phyloP scores from a whole-genome alignment of 345 rosid genomes.

The Syzygium aqueum region DNA sequence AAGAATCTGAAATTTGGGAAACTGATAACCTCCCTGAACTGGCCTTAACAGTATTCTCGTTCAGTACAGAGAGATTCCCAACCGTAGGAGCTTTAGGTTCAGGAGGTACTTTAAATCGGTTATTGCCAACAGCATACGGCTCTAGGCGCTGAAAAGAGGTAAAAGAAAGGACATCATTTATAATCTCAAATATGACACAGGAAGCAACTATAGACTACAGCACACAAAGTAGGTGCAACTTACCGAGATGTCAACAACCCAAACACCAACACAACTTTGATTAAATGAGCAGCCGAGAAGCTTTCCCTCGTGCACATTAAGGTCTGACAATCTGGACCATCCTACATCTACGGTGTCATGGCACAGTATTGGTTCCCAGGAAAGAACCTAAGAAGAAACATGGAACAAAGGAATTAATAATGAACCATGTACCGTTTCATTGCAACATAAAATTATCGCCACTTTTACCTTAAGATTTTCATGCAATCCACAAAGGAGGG shows the following conservation, averaged over 20 bases:
- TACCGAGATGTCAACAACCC: slow-evolving; percentile 99
- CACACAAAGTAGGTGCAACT: slow-evolving; percentile 1
- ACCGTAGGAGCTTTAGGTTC: slow-evolving; percentile 51
- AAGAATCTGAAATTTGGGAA: slow-evolving; percentile 25
- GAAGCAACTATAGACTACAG: background rate
- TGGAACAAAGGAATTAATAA: slow-evolving; percentile 5
- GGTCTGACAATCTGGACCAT: slow-evolving; percentile 95
- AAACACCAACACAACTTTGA: slow-evolving; percentile 96
- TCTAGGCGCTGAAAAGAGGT: slow-evolving; percentile 48
- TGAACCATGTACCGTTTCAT: background rate
- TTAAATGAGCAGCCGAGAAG: slow-evolving; percentile 98
- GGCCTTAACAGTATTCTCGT: slow-evolving; percentile 38
- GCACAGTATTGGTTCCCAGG: slow-evolving; percentile 95
- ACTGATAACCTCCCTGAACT: slow-evolving; percentile 8
- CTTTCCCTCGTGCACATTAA: slow-evolving; percentile 93
- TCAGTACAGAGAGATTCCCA: slow-evolving; percentile 43
- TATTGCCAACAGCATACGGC: slow-evolving; percentile 55
- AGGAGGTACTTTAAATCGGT: slow-evolving; percentile 35
- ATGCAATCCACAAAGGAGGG: slow-evolving; percentile 88
- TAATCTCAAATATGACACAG: slow-evolving; percentile 4
- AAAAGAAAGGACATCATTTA: background rate
- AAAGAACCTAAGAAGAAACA: slow-evolving; percentile 54
- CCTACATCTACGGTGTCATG: slow-evolving; percentile 96
- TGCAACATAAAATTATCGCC: background rate
- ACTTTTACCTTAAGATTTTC: slow-evolving; percentile 72